Percentiles rank a stretch among this genome's conserved stretches.
Conservation (phyloP, 257 asterid species). For the Solanum chiquidenum region DNA sequence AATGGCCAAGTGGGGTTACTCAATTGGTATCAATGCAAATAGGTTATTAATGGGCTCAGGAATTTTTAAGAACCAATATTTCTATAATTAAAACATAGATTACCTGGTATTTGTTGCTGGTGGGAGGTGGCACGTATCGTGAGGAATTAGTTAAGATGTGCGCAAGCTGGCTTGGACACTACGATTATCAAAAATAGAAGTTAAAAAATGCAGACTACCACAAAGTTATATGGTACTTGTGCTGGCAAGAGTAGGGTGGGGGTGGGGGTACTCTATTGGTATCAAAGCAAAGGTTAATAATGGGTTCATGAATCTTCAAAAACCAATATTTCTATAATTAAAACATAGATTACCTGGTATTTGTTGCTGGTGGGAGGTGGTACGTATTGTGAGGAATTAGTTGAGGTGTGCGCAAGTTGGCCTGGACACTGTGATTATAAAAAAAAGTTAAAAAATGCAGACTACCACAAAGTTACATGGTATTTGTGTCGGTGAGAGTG, state of each 20-base stretch:
- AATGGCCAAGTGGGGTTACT: background rate
- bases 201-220: background rate
- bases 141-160: background rate
- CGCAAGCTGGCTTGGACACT: background rate
- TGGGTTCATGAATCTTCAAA: background rate
- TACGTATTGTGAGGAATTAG: too few relatives aligned
- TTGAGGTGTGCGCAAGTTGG: background rate
- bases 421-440: too few relatives aligned
- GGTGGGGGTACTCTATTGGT: background rate
- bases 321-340: background rate
- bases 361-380: too few relatives aligned
- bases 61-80: background rate
- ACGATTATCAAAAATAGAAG: background rate
- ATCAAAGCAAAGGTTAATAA: background rate
- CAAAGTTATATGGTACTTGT: background rate
- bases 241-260: background rate
- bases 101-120: background rate
- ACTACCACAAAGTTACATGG: too few relatives aligned
- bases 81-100: background rate
- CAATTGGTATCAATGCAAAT: background rate
- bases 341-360: background rate
- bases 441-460: too few relatives aligned
- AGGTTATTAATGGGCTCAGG: background rate
- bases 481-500: too few relatives aligned
- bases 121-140: accelerated